phyloP scores from a whole-genome alignment of 2,329 filamentous ascomycete species.

The Metarhizium sp. region DNA sequence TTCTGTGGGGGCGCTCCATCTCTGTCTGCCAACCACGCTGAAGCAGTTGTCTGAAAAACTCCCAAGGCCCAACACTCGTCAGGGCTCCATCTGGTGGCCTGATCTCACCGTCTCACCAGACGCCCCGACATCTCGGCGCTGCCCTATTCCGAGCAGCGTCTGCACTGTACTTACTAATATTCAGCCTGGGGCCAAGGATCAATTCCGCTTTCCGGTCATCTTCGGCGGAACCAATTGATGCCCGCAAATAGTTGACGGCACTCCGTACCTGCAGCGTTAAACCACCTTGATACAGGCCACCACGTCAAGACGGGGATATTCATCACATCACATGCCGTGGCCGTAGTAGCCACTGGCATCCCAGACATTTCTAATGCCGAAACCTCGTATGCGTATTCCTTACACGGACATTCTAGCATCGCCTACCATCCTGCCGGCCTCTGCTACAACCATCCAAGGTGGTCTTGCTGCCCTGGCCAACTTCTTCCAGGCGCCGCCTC shows the following conservation, averaged over 20 bases:
- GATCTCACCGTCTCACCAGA: neutral
- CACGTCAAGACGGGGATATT: neutral
- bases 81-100: neutral
- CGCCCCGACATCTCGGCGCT: neutral
- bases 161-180: neutral
- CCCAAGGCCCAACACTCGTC: neutral
- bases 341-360: neutral
- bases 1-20: neutral
- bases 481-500: conserved; percentile 60
- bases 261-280: neutral
- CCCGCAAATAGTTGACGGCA: neutral
- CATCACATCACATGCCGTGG: neutral
- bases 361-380: conserved; percentile 41
- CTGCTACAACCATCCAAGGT: conserved; percentile 59
- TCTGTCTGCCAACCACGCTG: no score
- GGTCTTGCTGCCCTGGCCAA: conserved; percentile 67
- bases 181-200: neutral
- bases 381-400: conserved; percentile 75
- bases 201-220: neutral
- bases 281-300: neutral
- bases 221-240: neutral
- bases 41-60: neutral
- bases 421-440: conserved; percentile 63
- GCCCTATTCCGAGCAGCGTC: neutral
- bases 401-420: conserved; percentile 76